These are phyloP conservation scores for Paraglomus occultum DNA, from an alignment of 192 early-diverging fungal genomes.

Conservation along the genomic window DNA sequence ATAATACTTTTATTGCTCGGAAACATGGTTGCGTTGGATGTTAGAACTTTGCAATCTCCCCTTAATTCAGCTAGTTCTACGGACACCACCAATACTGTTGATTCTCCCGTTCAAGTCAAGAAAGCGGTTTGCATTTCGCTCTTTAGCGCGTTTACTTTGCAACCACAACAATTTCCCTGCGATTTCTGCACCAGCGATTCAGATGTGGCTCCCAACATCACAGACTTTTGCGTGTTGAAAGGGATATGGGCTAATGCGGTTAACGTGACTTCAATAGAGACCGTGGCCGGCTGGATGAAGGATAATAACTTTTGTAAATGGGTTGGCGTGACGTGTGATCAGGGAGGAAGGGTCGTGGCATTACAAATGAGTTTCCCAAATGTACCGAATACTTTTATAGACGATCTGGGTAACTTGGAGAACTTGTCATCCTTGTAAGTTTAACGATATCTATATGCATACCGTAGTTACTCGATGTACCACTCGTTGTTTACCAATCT, in stretches of 20 bases:
- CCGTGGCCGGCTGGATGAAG: not conserved
- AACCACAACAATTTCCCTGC: constrained; percentile 8
- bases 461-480: not conserved
- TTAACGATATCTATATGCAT: not conserved
- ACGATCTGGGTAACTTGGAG: not conserved
- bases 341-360: not conserved
- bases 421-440: constrained; percentile 10
- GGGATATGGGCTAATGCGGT: not conserved
- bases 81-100: not conserved
- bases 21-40: constrained; percentile 12
- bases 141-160: not conserved
- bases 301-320: constrained; percentile 17
- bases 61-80: not conserved
- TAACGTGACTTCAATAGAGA: not conserved
- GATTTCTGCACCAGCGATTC: not conserved
- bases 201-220: constrained; percentile 2
- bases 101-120: not conserved
- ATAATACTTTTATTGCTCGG: constrained; percentile 10
- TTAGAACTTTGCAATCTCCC: not conserved
- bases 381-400: not conserved
- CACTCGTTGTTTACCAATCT: not conserved
- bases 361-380: not conserved
- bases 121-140: not conserved
- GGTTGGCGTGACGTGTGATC: constrained; percentile 18
- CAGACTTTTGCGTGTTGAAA: constrained; percentile 15